Evolutionary conservation across 2,329 filamentous ascomycete species (phyloP).

Genomic region (Plenodomus biglobosus): DNA sequence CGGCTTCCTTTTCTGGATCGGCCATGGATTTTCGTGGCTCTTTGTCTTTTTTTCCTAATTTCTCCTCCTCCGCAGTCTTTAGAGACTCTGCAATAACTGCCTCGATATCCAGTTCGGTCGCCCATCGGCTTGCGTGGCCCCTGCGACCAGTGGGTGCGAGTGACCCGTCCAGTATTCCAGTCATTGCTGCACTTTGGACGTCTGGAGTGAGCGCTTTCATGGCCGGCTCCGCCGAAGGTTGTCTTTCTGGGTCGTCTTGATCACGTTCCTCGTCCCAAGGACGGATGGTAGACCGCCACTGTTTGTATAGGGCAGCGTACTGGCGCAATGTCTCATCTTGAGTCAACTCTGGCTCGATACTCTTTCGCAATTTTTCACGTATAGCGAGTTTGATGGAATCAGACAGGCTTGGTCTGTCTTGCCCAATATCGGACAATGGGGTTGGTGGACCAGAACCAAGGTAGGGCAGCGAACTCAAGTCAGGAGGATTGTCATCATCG

Average conservation of each 20-base stretch:
- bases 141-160: slow-evolving; percentile 34
- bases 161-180: slow-evolving; percentile 31
- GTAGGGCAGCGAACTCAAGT: slow-evolving; percentile 50
- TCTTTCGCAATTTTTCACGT: slow-evolving; percentile 36
- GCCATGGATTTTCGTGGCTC: slow-evolving; percentile 67
- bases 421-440: slow-evolving; percentile 48
- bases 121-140: slow-evolving; percentile 37
- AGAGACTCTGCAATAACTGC: slow-evolving; percentile 71
- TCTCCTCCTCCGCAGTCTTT: slow-evolving; percentile 66
- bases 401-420: slow-evolving; percentile 42
- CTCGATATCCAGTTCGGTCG: slow-evolving; percentile 72
- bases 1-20: slow-evolving; percentile 75
- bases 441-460: slow-evolving; percentile 48
- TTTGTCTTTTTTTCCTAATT: slow-evolving; percentile 64
- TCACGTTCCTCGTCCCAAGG: slow-evolving; percentile 47
- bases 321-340: slow-evolving; percentile 34
- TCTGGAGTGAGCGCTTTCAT: slow-evolving; percentile 52
- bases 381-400: slow-evolving; percentile 42
- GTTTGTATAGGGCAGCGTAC: slow-evolving; percentile 45
- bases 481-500: slow-evolving; percentile 44
- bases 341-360: slow-evolving; percentile 33
- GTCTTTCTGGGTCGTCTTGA: slow-evolving; percentile 41
- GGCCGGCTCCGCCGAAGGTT: slow-evolving; percentile 40
- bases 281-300: slow-evolving; percentile 47
- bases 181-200: slow-evolving; percentile 31